Evolutionary conservation across 371 early-diverging fungal species (phyloP), one percentile per base, ranked within the genome.

Genomic region (Syncephalastrum monosporum): DNA sequence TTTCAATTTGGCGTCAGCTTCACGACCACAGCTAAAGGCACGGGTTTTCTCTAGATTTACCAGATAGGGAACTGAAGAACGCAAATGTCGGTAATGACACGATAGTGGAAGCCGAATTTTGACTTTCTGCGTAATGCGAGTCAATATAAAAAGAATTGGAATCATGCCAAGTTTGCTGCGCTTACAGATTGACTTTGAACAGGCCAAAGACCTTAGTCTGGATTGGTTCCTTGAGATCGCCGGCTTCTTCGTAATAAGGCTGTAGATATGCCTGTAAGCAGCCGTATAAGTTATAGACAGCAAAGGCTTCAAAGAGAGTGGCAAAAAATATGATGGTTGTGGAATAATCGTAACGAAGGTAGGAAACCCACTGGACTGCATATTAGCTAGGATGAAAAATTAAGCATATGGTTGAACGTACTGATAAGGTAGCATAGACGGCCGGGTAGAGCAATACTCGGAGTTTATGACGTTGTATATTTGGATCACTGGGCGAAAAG

Each of bases 271-370:
- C 61, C 53, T 79, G 72, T 24, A 79, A 44, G 15, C 72, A 68
- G 38, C 63, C 64, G 47, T 71, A 79, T 14, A 79, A 25, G 50
- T 79, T 79, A 48, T 67, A 79, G 12, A 79, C 77, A 8, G 79
- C 79, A 64, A 79, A 75, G 0, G 75, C 69, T 57, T 75, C 79
- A 45, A 75, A 74, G 5, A 79, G 27, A 2, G 71, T 65, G 4
- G 79, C 79, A 60, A 75, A 79, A 49, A 79, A 79, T 57, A 74
- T 65, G 25, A 79, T 75, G 12, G 72, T 72, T 6, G 79, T 79
- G 15, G 71, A 64, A 42, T 75, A 75, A 53, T 75, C 73, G 23
- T 78, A 78, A 42, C 71, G 64, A 17, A 78, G 53, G 60, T 78
- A 78, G 0, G 79, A 74, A 6, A 78, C 16, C 79, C 79, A 79